Base-by-base conservation (phyloP, 2,329 filamentous ascomycete species). In the Leptographium procerum region DNA sequence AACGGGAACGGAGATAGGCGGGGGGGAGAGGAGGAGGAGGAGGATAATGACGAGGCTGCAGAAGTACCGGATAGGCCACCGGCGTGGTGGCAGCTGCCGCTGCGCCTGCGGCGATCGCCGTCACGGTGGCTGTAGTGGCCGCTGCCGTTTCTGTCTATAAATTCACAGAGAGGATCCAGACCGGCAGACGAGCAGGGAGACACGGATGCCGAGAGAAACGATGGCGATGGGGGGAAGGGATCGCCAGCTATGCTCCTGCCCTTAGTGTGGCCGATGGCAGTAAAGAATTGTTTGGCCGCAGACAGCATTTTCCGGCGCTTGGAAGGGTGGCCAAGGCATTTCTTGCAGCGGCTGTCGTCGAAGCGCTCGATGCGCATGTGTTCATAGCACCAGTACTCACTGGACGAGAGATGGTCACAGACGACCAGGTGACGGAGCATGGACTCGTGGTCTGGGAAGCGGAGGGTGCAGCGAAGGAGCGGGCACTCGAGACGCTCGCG, bases 321-420 rank as follows among this genome's bases (percentile, higher is more conserved):
- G 8, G 76, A 80, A 4, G 75, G 73, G 43, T 78, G 77, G n/a
- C 73, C 73, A 22, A 76, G 66, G 62, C 77, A 81, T 45, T 73
- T 72, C 58, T 74, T 76, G 69, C 77, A 80, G 64, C 75, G 74
- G 62, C 72, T 69, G 62, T 82, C 77, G 68, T 75, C 75, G 66
- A 81, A 80, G 43, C 72, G 71, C 65, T 82, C 79, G 58, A 76
- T 70, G 63, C 73, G 74, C 65, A 71, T 75, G 64, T 80, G 80
- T 43, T 81, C 75, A 65, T 78, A 81, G 65, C 79, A 83, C 71
- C 77, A 75, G 63, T 82, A 82, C 69, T 82, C 76, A 59, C 77
- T 77, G 4, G 72, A 72, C 29, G 71, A 66, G 34, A 82, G 73
- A 64, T 77, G 71, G 33, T 72, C 69, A 65, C 79, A 81, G 45